Percentiles rank a stretch among this genome's conserved stretches.
Conservation (phyloP, 2,329 filamentous ascomycete genomes). For the Xylariaceae sp. region DNA sequence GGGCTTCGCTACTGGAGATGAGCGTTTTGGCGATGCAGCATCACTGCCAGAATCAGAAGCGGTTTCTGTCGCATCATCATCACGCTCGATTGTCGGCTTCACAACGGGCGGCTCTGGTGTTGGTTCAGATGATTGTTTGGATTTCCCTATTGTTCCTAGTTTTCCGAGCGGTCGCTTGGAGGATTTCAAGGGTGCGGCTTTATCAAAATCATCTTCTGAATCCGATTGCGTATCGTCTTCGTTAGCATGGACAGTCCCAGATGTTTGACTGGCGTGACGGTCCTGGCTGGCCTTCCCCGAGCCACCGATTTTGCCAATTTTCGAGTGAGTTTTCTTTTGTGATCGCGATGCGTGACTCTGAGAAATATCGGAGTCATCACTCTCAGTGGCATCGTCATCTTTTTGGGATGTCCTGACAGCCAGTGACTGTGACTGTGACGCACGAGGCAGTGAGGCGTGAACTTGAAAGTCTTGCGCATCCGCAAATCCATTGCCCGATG, state of each 20-base stretch:
- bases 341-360: constrained; percentile 17
- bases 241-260: constrained; percentile 21
- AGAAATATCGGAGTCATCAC: constrained; percentile 23
- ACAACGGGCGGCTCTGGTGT: constrained; percentile 24
- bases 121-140: constrained; percentile 29
- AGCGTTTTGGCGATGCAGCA: neutral
- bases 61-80: constrained; percentile 25
- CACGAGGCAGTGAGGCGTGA: constrained; percentile 43
- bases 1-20: constrained; percentile 5
- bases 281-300: constrained; percentile 11
- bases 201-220: constrained; percentile 18
- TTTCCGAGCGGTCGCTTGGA: constrained; percentile 12
- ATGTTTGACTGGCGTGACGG: constrained; percentile 22
- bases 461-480: constrained; percentile 50
- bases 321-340: constrained; percentile 15
- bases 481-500: constrained; percentile 26
- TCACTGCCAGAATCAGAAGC: constrained; percentile 17
- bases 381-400: constrained; percentile 17
- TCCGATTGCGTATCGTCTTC: constrained; percentile 31
- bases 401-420: neutral
- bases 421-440: constrained; percentile 28
- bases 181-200: constrained; percentile 16
- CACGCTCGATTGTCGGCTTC: constrained; percentile 12
- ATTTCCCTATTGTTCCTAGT: constrained; percentile 21
- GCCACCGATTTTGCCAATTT: constrained; percentile 23